phyloP scores from a whole-genome alignment of 2,329 filamentous ascomycete species.

The Phialemoniopsis sp. region DNA sequence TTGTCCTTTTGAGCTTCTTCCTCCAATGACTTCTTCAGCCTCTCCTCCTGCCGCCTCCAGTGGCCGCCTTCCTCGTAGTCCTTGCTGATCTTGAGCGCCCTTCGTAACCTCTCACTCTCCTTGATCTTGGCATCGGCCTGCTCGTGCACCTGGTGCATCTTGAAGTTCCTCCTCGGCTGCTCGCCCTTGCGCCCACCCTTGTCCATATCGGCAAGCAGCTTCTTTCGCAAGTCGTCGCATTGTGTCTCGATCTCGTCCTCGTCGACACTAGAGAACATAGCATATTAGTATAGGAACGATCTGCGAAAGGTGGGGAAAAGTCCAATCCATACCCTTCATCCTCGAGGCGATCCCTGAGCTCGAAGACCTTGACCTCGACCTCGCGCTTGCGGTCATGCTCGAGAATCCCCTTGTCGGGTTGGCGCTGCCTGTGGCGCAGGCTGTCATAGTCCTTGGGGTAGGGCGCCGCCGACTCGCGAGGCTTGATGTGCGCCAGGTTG shows the following conservation, averaged over 20 bases:
- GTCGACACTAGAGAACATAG: conserved; percentile 57
- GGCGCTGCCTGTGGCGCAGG: conserved; percentile 70
- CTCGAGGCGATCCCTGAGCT: conserved; percentile 85
- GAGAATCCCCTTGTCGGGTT: conserved; percentile 88
- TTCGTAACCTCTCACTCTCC: conserved; percentile 85
- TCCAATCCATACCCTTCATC: conserved; percentile 64
- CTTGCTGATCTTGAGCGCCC: conserved; percentile 80
- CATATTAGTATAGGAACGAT: not conserved
- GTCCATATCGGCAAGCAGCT: conserved; percentile 54
- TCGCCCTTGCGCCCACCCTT: conserved; percentile 29
- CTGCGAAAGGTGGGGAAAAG: conserved; percentile 4
- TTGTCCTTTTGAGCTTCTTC: conserved; percentile 21
- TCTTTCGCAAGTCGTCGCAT: conserved; percentile 62
- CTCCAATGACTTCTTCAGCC: conserved; percentile 41
- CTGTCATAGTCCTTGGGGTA: conserved; percentile 69
- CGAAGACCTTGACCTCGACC: conserved; percentile 90
- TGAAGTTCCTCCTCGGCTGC: conserved; percentile 57
- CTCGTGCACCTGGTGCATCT: conserved; percentile 93
- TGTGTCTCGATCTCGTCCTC: conserved; percentile 87
- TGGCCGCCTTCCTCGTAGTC: conserved; percentile 84
- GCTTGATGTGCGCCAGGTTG: conserved; percentile 84
- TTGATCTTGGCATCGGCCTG: conserved; percentile 93
- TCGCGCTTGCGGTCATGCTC: conserved; percentile 91
- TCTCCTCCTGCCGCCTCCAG: conserved; percentile 80
- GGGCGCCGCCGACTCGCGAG: conserved; percentile 74